These are phyloP conservation scores for Pluteus cervinus DNA, from an alignment of 768 basidiomycete species.

Conservation along the genomic window DNA sequence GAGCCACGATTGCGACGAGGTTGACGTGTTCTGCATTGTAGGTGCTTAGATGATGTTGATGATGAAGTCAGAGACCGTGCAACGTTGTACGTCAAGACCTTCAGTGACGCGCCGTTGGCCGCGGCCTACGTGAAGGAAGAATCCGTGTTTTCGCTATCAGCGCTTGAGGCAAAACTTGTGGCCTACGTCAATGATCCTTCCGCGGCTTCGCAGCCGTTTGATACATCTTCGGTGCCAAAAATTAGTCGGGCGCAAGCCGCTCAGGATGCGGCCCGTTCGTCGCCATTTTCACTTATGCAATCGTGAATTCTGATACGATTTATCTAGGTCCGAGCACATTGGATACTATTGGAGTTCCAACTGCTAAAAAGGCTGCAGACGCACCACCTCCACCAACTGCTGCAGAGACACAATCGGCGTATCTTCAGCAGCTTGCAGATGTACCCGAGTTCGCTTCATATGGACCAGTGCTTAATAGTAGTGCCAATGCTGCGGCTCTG, in stretches of 20 bases:
- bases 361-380: constrained; percentile 48
- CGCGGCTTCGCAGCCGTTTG: constrained; percentile 71
- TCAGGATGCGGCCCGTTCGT: constrained; percentile 80
- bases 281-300: background rate
- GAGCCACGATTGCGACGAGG: background rate
- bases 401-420: constrained; percentile 84
- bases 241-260: constrained; percentile 91
- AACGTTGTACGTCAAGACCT: constrained; percentile 84
- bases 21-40: constrained; percentile 21
- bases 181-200: constrained; percentile 84
- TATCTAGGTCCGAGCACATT: constrained; percentile 74
- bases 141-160: constrained; percentile 87
- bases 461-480: constrained; percentile 86
- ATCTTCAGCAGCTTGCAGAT: constrained; percentile 77
- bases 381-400: constrained; percentile 74
- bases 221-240: constrained; percentile 82
- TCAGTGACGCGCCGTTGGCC: constrained; percentile 74
- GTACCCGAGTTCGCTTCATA: constrained; percentile 84
- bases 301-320: constrained; percentile 7
- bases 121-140: constrained; percentile 92
- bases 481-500: constrained; percentile 67
- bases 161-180: constrained; percentile 88
- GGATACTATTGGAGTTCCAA: constrained; percentile 77
- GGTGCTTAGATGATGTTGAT: constrained; percentile 96
- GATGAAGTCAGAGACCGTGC: constrained; percentile 99